A percentile compares a stretch with the other conserved stretches of the same genome.
These are phyloP conservation scores for Pleomassaria siparia DNA, from an alignment of 2,329 filamentous ascomycete genomes.

Conservation along the genomic window DNA sequence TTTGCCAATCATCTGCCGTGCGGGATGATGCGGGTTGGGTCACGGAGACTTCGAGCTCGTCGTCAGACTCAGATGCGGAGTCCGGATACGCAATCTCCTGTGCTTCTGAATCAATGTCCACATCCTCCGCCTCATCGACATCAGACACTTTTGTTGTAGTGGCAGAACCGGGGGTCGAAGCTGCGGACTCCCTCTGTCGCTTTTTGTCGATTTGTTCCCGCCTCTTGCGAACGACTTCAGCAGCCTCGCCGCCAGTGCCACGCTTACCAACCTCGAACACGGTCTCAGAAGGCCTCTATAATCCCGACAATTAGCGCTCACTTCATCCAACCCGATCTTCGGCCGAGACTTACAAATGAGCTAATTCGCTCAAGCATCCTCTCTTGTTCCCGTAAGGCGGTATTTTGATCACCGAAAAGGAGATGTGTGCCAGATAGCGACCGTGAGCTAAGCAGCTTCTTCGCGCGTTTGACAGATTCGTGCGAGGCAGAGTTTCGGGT, in stretches of 20 bases:
- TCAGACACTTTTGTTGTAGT: constrained; percentile 2
- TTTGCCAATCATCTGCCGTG: constrained; percentile 64
- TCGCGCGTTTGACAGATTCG: constrained; percentile 86
- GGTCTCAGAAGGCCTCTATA: constrained; percentile 86
- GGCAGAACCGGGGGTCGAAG: constrained; percentile 17
- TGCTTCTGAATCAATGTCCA: constrained; percentile 35
- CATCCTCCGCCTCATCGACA: constrained; percentile 11
- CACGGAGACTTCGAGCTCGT: constrained; percentile 57
- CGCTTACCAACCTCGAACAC: constrained; percentile 91
- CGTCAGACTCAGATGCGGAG: constrained; percentile 45
- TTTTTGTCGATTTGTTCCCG: constrained; percentile 68
- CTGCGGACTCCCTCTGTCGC: constrained; percentile 45
- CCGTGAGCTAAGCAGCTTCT: constrained; percentile 70
- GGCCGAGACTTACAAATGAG: too few species aligned
- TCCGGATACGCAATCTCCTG: constrained; percentile 38
- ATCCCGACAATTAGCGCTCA: too few species aligned
- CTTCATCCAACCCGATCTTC: too few species aligned
- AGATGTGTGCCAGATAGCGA: constrained; percentile 76
- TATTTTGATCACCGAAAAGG: constrained; percentile 68
- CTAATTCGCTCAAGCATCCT: constrained; percentile 88
- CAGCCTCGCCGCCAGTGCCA: constrained; percentile 63
- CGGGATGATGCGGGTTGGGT: constrained; percentile 42
- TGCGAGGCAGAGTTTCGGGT: constrained; percentile 87
- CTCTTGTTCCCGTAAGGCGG: constrained; percentile 68
- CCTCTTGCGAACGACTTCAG: constrained; percentile 73